Evolutionary conservation across 352 stramenopile species (phyloP).

Genomic region (Phytophthora melonis): DNA sequence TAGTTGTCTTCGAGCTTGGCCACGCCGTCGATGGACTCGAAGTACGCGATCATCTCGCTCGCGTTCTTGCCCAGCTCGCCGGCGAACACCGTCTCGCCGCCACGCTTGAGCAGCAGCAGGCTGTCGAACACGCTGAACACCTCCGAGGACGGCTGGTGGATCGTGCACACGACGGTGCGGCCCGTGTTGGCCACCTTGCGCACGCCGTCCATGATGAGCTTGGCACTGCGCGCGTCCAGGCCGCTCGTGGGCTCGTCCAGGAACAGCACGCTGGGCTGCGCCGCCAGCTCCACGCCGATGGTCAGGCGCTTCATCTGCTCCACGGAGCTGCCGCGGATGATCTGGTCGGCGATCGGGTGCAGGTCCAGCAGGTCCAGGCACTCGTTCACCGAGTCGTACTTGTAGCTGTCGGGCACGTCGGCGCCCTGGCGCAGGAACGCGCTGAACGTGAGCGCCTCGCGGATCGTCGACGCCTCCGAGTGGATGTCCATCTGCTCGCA

Average conservation of each 20-base stretch:
- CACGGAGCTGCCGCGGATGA: too few relatives aligned
- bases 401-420: slow-evolving; percentile 50
- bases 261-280: too few relatives aligned
- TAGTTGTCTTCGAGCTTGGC: slow-evolving; percentile 64
- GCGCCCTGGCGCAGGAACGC: slow-evolving; percentile 68
- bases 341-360: too few relatives aligned
- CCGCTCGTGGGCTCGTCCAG: slow-evolving; percentile 65
- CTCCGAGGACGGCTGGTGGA: slow-evolving; percentile 88
- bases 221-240: slow-evolving; percentile 84
- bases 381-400: too few relatives aligned
- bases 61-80: slow-evolving; percentile 50
- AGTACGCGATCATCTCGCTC: slow-evolving; percentile 30
- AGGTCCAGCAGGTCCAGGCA: too few relatives aligned
- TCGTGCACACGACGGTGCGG: slow-evolving; percentile 90
- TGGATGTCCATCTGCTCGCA: slow-evolving; percentile 69
- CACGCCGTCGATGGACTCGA: slow-evolving; percentile 35
- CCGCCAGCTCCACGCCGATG: too few relatives aligned
- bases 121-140: slow-evolving; percentile 7
- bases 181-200: slow-evolving; percentile 85
- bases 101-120: slow-evolving; percentile 5
- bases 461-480: slow-evolving; percentile 80
- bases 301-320: too few relatives aligned
- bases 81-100: slow-evolving; percentile 26
- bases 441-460: slow-evolving; percentile 89
- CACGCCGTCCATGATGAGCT: slow-evolving; percentile 85